Evolutionary conservation across 139 green algal species (phyloP), one percentile per base, ranked within the genome.

Genomic region (Gonium pectorale): DNA sequence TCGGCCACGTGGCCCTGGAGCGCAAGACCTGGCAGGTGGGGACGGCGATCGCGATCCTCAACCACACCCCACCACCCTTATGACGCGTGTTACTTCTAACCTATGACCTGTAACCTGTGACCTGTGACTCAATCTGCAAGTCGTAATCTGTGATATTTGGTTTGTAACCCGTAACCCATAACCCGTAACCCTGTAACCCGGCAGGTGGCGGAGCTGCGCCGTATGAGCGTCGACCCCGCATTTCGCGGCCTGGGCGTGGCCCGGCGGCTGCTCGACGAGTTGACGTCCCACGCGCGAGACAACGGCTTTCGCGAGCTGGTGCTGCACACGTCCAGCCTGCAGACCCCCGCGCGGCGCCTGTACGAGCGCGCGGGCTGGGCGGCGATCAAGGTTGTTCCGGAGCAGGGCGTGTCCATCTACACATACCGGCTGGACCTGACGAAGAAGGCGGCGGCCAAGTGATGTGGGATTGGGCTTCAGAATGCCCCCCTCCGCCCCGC

Each of bases 171-270:
- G 19, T 24, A 64, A 27, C 59, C 27, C 59, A 6, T 38, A 4
- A 19, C 59, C 27, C 4, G 15, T n/a, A 29, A 1, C 33, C 62
- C 9, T 35, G 15, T 17, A 70, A n/a, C n/a, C n/a, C n/a, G n/a
- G n/a, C n/a, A n/a, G 75, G 56, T 74, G 29, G 79, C 79, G 13
- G 79, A 78, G 66, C 64, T 85, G 24, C 79, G 79, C 5, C 79
- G 66, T 37, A 67, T 85, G 79, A 60, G 26, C 38, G 79, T 85
- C 6, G n/a, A 21, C 0, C 64, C 41, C 22, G 59, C 2, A 2
- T 78, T 46, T 27, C 38, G n/a, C 27, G 40, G 66, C 49, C 26
- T 15, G 6, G 79, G 79, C 46, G 33, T 85, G 1, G 79, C 11
- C 19, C 4, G 41, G 22, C 5, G 15, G 44, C 64, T 85, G 79